phyloP scores from a whole-genome alignment of 2,329 filamentous ascomycete species.

The Parascedosporium putredinis region DNA sequence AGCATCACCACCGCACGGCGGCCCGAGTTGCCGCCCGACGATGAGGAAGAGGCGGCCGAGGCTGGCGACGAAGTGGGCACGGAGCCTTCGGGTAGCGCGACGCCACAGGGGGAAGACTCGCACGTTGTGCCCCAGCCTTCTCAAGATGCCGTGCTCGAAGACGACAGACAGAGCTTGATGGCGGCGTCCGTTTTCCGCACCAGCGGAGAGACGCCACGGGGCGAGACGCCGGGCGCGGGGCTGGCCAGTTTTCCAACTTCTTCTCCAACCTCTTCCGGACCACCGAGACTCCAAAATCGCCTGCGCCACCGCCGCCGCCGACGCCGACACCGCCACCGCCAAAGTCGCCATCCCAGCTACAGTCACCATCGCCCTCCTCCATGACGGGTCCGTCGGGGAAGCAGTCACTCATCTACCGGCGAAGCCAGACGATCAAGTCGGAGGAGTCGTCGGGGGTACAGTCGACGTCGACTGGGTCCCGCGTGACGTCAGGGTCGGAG shows the following conservation, averaged over 20 bases:
- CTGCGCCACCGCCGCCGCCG: conserved; percentile 19
- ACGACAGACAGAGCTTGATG: conserved; percentile 49
- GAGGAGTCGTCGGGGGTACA: conserved; percentile 23
- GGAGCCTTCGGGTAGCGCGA: conserved; percentile 21
- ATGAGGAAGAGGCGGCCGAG: conserved; percentile 20
- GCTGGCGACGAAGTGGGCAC: no score
- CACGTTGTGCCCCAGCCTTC: conserved; percentile 61
- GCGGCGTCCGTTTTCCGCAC: conserved; percentile 28
- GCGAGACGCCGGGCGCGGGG: neutral
- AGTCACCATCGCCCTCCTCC: conserved; percentile 19
- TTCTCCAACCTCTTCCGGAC: conserved; percentile 59
- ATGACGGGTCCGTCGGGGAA: conserved; percentile 47
- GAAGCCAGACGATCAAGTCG: conserved; percentile 62
- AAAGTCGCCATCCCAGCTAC: no score
- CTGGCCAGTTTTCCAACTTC: neutral
- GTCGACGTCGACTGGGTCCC: conserved; percentile 23
- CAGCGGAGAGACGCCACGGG: conserved; percentile 9
- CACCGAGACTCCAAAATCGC: conserved; percentile 38
- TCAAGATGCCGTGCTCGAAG: conserved; percentile 54
- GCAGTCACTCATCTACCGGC: conserved; percentile 60
- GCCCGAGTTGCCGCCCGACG: conserved; percentile 30
- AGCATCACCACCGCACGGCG: conserved; percentile 40
- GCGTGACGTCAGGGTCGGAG: conserved; percentile 41
- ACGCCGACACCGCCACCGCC: conserved; percentile 19
- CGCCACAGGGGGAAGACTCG: conserved; percentile 25